phyloP scores from a whole-genome alignment of 768 basidiomycete species.

The Lactifluus echinatus region DNA sequence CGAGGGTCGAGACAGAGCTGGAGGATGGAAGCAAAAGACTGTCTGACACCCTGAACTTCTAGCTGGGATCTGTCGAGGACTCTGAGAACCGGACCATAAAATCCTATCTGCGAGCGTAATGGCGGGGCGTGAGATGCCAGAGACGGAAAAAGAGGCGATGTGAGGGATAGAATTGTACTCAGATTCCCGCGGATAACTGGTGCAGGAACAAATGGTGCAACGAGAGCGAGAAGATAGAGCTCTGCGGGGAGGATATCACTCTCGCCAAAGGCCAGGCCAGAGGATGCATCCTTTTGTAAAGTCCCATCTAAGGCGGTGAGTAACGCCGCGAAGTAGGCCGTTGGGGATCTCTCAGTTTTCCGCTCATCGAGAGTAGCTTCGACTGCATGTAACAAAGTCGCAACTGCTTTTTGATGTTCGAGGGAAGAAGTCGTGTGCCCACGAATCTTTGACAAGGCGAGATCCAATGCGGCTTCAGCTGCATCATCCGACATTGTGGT shows the following conservation, averaged over 20 bases:
- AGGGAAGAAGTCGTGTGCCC: constrained; percentile 75
- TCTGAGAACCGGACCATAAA: constrained; percentile 62
- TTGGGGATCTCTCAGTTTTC: constrained; percentile 56
- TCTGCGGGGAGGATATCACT: constrained; percentile 76
- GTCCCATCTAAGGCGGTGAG: constrained; percentile 77
- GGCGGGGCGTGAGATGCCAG: constrained; percentile 61
- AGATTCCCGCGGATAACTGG: constrained; percentile 76
- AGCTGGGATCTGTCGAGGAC: constrained; percentile 67
- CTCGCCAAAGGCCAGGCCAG: constrained; percentile 37
- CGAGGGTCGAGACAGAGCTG: constrained; percentile 78
- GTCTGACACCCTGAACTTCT: constrained; percentile 57
- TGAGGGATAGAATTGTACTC: constrained; percentile 58
- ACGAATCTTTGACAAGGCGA: constrained; percentile 74
- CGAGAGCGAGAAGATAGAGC: constrained; percentile 73
- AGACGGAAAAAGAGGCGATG: constrained; percentile 70
- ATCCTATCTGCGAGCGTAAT: constrained; percentile 74
- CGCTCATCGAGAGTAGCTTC: constrained; percentile 74
- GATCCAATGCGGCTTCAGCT: constrained; percentile 35
- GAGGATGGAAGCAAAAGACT: constrained; percentile 78
- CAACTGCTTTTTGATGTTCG: constrained; percentile 85
- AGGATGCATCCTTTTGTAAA: constrained; percentile 46
- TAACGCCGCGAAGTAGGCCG: constrained; percentile 92
- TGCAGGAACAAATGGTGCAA: constrained; percentile 68
- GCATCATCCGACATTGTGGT: constrained; percentile 1
- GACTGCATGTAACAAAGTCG: constrained; percentile 73